phyloP scores from a whole-genome alignment of 2,329 filamentous ascomycete genomes.

The Talaromyces sp. region DNA sequence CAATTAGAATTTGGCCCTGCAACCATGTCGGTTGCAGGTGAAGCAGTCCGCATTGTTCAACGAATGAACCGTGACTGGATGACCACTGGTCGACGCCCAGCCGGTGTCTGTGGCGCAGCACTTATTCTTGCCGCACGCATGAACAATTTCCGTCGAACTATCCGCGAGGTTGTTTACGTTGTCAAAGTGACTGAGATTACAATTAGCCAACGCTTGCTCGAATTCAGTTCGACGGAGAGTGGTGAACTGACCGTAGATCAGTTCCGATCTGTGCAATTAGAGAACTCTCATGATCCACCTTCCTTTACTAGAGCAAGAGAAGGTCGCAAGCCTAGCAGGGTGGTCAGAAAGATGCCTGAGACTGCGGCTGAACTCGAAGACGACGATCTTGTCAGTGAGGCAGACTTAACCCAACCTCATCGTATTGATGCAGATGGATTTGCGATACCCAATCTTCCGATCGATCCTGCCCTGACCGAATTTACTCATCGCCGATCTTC shows the following conservation, averaged over 20 bases:
- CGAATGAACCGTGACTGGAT: conserved; percentile 99
- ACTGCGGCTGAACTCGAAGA: conserved; percentile 49
- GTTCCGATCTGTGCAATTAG: conserved; percentile 62
- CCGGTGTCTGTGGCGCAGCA: conserved; percentile 91
- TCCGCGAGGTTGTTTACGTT: conserved; percentile 95
- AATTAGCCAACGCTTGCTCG: conserved; percentile 85
- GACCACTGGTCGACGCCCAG: conserved; percentile 87
- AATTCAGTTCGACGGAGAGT: conserved; percentile 86
- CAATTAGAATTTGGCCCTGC: conserved; percentile 87
- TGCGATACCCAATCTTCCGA: conserved; percentile 59
- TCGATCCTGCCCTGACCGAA: conserved; percentile 47
- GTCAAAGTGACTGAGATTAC: conserved; percentile 96
- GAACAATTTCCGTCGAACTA: conserved; percentile 94
- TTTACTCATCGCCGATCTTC: conserved; percentile 21
- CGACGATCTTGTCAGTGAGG: conserved; percentile 38
- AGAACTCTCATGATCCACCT: conserved; percentile 78
- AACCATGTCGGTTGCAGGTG: conserved; percentile 81
- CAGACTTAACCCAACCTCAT: conserved; percentile 31
- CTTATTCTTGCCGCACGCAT: conserved; percentile 93
- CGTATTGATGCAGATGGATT: conserved; percentile 69
- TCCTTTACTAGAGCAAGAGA: conserved; percentile 66
- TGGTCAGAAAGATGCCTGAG: conserved; percentile 37
- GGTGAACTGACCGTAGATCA: conserved; percentile 85
- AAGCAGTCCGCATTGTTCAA: conserved; percentile 83
- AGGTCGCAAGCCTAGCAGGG: conserved; percentile 58